Evolutionary conservation across 768 basidiomycete genomes (phyloP), one percentile per base, ranked within the genome.

Genomic region (Lentinula raphanica): DNA sequence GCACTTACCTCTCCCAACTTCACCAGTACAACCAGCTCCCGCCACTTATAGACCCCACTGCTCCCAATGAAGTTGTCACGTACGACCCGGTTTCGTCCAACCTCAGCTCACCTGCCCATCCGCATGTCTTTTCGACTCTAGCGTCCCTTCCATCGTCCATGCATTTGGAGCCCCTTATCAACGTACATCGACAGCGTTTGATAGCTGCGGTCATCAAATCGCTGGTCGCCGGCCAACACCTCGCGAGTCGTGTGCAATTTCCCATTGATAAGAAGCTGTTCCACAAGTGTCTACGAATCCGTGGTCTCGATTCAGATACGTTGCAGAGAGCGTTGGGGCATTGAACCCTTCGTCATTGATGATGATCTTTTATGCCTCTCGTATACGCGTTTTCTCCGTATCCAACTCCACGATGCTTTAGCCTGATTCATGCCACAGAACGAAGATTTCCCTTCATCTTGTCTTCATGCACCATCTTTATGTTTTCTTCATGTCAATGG

Each of bases 101-200:
- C 62, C 85, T 92, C 58, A 83, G 87, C 60, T 70, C 86, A 7
- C 88, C 85, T 1, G 80, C 85, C 29, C 85, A 87, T 62, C 89
- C 91, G 0, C 89, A 92, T 60, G 88, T 92, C 27, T 94, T 94
- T 69, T 77, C 84, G 0, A 77, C 85, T 12, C 79, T 94, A 5
- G 78, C 84, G 3, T 80, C 86, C 7, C 81, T 93, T 3, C 92
- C 91, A 0, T 67, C 83, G 1, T 80, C 82, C n/a, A 90, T 92
- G 77, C 83, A 86, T 60, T 80, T 94, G 28, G 90, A 93, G 64
- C 90, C 92, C 3, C 71, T 94, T 58, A 90, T 94, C 72, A 94
- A 92, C 67, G 87, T 94, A 5, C 90, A 93, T 71, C 93, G 94
- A 71, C 92, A 94, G 67, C 83, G 92, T 35, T 72, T 87, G 63